A percentile compares a stretch with the other conserved stretches of the same genome.
These are phyloP conservation scores for Schwanniomyces yamadae DNA, from an alignment of 805 yeast species.

Conservation along the genomic window DNA sequence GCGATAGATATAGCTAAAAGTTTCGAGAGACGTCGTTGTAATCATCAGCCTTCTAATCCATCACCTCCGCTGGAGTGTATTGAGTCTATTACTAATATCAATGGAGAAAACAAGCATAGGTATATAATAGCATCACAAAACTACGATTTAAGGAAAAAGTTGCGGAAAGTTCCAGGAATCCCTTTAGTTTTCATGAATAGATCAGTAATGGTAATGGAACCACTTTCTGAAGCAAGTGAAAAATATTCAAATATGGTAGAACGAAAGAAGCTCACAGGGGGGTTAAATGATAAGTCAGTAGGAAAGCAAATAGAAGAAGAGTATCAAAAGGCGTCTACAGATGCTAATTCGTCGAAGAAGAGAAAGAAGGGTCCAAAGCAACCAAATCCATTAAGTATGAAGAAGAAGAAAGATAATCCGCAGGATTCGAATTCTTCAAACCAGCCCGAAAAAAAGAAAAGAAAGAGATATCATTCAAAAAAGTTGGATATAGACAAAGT, in stretches of 20 bases:
- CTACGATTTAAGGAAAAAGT: conserved; percentile 59
- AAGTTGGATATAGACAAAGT: background rate
- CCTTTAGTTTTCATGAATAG: conserved; percentile 86
- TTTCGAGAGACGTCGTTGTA: conserved; percentile 91
- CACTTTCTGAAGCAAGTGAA: conserved; percentile 70
- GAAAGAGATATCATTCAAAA: conserved; percentile 20
- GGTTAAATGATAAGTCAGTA: conserved; percentile 66
- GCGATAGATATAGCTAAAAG: conserved; percentile 81
- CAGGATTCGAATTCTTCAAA: conserved; percentile 4
- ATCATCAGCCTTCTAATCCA: conserved; percentile 67
- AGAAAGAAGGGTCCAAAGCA: conserved; percentile 72
- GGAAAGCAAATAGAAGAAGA: conserved; percentile 36
- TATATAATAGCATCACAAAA: conserved; percentile 87
- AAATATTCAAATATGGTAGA: conserved; percentile 49
- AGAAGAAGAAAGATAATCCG: conserved; percentile 57
- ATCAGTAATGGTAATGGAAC: conserved; percentile 95
- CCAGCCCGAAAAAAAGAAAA: conserved; percentile 17
- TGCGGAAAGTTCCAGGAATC: conserved; percentile 82
- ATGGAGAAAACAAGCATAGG: conserved; percentile 84
- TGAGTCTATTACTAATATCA: conserved; percentile 60
- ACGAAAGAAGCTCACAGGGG: conserved; percentile 64
- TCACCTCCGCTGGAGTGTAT: conserved; percentile 75
- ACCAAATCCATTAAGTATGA: conserved; percentile 89
- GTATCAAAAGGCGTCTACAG: conserved; percentile 11
- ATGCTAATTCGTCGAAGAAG: conserved; percentile 23